Evolutionary conservation across 345 rosid species (phyloP).

Genomic region (Luvunga scandens): DNA sequence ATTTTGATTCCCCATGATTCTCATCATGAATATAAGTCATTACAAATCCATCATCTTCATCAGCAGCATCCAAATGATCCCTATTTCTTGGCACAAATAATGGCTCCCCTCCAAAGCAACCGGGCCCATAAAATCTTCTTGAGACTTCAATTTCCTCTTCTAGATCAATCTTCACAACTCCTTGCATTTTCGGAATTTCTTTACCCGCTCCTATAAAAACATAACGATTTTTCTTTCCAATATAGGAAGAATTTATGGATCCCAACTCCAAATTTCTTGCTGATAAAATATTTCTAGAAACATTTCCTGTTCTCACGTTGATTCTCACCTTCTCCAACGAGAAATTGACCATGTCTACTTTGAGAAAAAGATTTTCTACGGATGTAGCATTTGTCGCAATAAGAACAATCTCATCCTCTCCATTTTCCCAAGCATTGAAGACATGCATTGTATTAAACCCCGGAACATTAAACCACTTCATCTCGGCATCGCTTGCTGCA

Average conservation of each 20-base stretch:
- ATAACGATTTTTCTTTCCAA: conserved; percentile 16
- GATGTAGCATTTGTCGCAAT: conserved; percentile 15
- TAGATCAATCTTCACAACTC: conserved; percentile 26
- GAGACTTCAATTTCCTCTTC: conserved; percentile 18
- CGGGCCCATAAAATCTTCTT: conserved; percentile 16
- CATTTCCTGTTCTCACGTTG: conserved; percentile 9
- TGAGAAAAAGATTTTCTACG: not conserved
- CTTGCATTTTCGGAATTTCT: conserved; percentile 13
- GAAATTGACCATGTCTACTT: conserved; percentile 1
- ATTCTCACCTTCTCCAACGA: conserved; percentile 22
- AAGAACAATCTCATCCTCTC: conserved; percentile 12
- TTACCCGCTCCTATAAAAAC: conserved; percentile 12
- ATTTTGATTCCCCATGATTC: conserved; percentile 8
- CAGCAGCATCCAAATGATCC: not conserved
- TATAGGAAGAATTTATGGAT: conserved; percentile 11
- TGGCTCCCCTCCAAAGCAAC: conserved; percentile 33
- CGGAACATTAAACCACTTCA: conserved; percentile 18
- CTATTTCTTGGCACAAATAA: conserved; percentile 19
- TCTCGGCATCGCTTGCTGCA: conserved; percentile 11
- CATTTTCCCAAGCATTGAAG: conserved; percentile 25
- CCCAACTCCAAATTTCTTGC: conserved; percentile 21
- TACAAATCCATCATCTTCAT: conserved; percentile 33
- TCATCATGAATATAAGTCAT: conserved; percentile 23
- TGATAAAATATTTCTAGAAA: conserved; percentile 4
- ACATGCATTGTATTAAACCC: conserved; percentile 18